Percentiles rank a stretch among this genome's conserved stretches.
phyloP scores from a whole-genome alignment of 2,329 filamentous ascomycete genomes.

The Phyllosticta citrichinensis region DNA sequence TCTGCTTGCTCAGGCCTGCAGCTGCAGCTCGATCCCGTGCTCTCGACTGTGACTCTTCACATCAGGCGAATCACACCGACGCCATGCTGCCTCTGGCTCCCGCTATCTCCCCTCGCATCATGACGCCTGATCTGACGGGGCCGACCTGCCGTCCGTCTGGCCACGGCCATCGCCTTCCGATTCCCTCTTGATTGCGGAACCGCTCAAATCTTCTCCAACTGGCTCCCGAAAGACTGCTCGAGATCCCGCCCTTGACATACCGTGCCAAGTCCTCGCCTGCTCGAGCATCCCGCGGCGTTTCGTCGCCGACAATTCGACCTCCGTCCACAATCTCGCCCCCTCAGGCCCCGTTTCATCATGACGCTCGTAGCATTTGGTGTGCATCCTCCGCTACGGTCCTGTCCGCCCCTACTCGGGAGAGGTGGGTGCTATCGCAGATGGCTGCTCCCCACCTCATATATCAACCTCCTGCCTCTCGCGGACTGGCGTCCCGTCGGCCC shows the following conservation, averaged over 20 bases:
- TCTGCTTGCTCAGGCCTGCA: not conserved
- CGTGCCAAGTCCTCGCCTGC: not conserved
- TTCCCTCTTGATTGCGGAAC: not conserved
- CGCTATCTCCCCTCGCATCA: not conserved
- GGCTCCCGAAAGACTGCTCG: not conserved
- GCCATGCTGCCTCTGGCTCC: not conserved
- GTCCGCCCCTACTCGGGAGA: not conserved
- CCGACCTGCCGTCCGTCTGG: not conserved
- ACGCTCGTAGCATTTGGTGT: not conserved
- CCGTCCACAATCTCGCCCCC: not conserved
- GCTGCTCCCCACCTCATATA: not conserved
- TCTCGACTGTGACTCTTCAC: not conserved
- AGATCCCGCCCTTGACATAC: not conserved
- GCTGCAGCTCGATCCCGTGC: not conserved
- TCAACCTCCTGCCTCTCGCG: not conserved
- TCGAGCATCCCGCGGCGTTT: not conserved
- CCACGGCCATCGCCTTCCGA: not conserved
- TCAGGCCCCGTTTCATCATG: not conserved
- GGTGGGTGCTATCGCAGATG: not conserved
- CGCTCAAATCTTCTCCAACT: not conserved
- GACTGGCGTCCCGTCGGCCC: not conserved
- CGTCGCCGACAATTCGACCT: not conserved
- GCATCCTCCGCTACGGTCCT: not conserved
- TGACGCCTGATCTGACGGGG: not conserved
- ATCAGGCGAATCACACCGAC: not conserved